phyloP scores from a whole-genome alignment of 2,329 filamentous ascomycete genomes.

The Fusarium coffeatum region DNA sequence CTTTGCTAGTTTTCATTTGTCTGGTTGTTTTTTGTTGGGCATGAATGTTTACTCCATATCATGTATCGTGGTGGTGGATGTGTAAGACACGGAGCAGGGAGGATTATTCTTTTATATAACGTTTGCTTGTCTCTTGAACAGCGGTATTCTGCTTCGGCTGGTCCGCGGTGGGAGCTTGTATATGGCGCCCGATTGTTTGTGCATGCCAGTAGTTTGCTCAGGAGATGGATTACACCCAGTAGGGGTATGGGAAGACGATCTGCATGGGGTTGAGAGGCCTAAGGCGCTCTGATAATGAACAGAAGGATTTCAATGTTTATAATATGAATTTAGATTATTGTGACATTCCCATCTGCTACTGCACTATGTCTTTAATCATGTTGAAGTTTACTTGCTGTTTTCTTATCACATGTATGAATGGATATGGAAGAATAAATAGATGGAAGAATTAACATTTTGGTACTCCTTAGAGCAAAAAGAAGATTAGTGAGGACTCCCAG shows the following conservation, averaged over 20 bases:
- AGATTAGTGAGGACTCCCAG: background rate
- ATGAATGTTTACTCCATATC: constrained; percentile 41
- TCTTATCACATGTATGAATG: background rate
- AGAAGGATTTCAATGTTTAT: constrained; percentile 30
- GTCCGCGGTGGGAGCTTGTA: constrained; percentile 47
- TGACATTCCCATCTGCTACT: background rate
- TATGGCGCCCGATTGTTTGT: constrained; percentile 39
- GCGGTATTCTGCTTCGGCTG: constrained; percentile 51
- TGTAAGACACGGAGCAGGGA: constrained; percentile 27
- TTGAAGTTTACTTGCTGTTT: background rate
- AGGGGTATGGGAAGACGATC: constrained; percentile 38
- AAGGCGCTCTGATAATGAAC: constrained; percentile 39
- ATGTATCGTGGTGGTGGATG: constrained; percentile 28
- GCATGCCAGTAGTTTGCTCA: constrained; percentile 35
- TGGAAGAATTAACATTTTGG: background rate
- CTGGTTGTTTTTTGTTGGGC: constrained; percentile 31
- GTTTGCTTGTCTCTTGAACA: constrained; percentile 40
- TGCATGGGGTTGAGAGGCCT: constrained; percentile 25
- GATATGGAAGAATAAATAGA: background rate
- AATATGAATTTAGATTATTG: background rate
- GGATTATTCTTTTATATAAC: constrained; percentile 45
- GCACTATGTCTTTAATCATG: background rate
- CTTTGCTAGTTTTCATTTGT: constrained; percentile 38
- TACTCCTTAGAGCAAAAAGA: background rate
- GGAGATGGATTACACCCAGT: constrained; percentile 22